Percentiles rank a stretch among this genome's conserved stretches.
These are phyloP conservation scores for Arabidopsis hybrid DNA, from an alignment of 441 rosid genomes.

Conservation along the genomic window DNA sequence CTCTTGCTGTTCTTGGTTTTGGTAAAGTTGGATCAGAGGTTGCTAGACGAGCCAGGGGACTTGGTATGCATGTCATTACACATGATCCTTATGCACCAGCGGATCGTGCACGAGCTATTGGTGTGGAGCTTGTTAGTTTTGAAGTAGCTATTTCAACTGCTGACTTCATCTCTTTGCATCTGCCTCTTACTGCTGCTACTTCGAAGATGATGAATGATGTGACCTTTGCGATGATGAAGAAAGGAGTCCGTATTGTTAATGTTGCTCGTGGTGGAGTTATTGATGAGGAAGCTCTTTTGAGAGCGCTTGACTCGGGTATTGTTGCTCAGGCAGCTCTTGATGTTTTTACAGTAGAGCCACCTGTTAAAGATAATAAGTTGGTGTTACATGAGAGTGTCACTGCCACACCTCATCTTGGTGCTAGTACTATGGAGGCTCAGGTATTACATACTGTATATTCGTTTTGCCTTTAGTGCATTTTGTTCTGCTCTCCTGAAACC, in stretches of 20 bases:
- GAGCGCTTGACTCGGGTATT: slow-evolving; percentile 62
- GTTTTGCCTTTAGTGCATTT: slow-evolving; percentile 5
- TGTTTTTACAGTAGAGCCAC: slow-evolving; percentile 72
- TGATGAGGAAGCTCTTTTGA: slow-evolving; percentile 69
- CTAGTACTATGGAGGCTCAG: slow-evolving; percentile 77
- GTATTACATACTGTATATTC: slow-evolving; percentile 19
- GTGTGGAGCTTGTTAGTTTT: slow-evolving; percentile 62
- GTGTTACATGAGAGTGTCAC: slow-evolving; percentile 63
- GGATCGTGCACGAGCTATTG: slow-evolving; percentile 69
- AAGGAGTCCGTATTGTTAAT: slow-evolving; percentile 66
- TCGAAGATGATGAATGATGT: slow-evolving; percentile 62
- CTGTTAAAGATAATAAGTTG: slow-evolving; percentile 58
- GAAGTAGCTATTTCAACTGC: slow-evolving; percentile 63
- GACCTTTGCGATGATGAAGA: slow-evolving; percentile 64
- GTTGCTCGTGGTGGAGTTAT: slow-evolving; percentile 85
- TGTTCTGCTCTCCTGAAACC: neutral
- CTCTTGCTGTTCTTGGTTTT: slow-evolving; percentile 73
- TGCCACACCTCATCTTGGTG: slow-evolving; percentile 78
- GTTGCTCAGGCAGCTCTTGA: slow-evolving; percentile 82
- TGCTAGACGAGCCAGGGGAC: slow-evolving; percentile 69
- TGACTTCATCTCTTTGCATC: slow-evolving; percentile 69
- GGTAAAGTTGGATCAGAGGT: slow-evolving; percentile 86
- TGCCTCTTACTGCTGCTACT: slow-evolving; percentile 74
- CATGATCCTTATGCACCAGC: slow-evolving; percentile 77
- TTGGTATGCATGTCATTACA: slow-evolving; percentile 68